Conservation (phyloP, 129 eudicot species). For the Apium graveolens region DNA sequence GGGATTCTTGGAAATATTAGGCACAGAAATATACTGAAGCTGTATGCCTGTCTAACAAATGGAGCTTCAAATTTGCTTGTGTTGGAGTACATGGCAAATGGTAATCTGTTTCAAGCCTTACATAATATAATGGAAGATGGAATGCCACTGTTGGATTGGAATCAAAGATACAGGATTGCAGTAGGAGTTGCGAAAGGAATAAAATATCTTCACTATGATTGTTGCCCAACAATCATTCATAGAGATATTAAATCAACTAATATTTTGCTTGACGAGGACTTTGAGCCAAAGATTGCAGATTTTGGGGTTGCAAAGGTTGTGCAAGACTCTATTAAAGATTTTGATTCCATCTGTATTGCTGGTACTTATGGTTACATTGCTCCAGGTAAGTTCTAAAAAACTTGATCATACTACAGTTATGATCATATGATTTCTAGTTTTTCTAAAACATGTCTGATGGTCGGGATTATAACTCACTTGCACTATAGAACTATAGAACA, state of each 20-base stretch:
- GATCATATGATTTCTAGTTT: background rate
- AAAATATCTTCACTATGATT: slow-evolving; percentile 83
- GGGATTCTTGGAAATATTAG: slow-evolving; percentile 74
- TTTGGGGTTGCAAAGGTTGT: slow-evolving; percentile 70
- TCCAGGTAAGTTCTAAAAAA: slow-evolving; percentile 53
- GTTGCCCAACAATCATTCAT: slow-evolving; percentile 65
- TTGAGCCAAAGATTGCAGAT: slow-evolving; percentile 88
- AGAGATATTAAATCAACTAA: slow-evolving; percentile 85
- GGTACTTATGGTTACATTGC: slow-evolving; percentile 98
- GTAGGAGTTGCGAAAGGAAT: slow-evolving; percentile 88
- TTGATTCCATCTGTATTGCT: slow-evolving; percentile 52
- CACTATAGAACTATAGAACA: too few relatives aligned
- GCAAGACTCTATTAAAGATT: slow-evolving; percentile 31
- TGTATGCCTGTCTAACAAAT: slow-evolving; percentile 61
- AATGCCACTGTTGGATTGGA: slow-evolving; percentile 62
- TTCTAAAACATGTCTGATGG: background rate
- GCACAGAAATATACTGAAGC: slow-evolving; percentile 72
- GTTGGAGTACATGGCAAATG: slow-evolving; percentile 80
- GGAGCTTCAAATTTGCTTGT: slow-evolving; percentile 62
- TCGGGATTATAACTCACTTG: too few relatives aligned
- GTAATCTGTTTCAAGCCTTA: slow-evolving; percentile 64
- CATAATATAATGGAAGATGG: slow-evolving; percentile 47
- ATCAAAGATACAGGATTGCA: slow-evolving; percentile 57
- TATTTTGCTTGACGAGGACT: slow-evolving; percentile 75
- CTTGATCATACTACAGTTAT: background rate